Base-by-base conservation (phyloP, 2,329 filamentous ascomycete genomes). In the Clarireedia sp. region DNA sequence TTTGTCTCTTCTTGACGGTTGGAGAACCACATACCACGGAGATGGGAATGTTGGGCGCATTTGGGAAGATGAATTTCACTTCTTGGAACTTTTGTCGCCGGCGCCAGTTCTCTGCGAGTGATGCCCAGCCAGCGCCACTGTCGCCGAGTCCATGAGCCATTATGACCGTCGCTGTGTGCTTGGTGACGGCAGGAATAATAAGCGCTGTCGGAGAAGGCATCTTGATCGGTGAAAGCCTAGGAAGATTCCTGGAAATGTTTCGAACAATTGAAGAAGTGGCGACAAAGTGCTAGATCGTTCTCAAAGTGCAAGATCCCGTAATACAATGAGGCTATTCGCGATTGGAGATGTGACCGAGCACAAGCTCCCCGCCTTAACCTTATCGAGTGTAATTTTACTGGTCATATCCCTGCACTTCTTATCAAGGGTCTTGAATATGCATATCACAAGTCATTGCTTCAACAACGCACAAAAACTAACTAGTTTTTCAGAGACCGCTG, bases 101-200 rank as follows among this genome's bases (percentile, higher is more conserved):
- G 54, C 90, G 84, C 86, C 87, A 96, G 72, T 92, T 90, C 75
- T 95, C 86, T 33, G 94, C 90, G 19, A 94, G 81, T 56, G 82
- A 83, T 45, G 87, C 80, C 91, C 89, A 92, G 63, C 88, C 88
- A 62, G 81, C 76, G 44, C 87, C 88, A 29, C 78, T 86, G 69
- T 97, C 94, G 60, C 94, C 94, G 40, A 99, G 77, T 14, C 94
- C 94, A 71, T 99, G 94, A 51, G 89, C 80, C 72, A 96, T 90
- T 66, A 99, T 97, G 66, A 97, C 87, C 3, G 92, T 96, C 23
- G 90, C 90, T 38, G 94, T 96, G 73, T 97, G 94, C 68, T 82
- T 83, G 68, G 82, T 87, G 36, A 88, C 75, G 41, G 91, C 89
- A 26, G 89, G 89, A 58, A 95, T 84, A 19, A 94, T 78, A 54